Conservation (phyloP, 2,329 filamentous ascomycete genomes). For the Phialophora chinensis region DNA sequence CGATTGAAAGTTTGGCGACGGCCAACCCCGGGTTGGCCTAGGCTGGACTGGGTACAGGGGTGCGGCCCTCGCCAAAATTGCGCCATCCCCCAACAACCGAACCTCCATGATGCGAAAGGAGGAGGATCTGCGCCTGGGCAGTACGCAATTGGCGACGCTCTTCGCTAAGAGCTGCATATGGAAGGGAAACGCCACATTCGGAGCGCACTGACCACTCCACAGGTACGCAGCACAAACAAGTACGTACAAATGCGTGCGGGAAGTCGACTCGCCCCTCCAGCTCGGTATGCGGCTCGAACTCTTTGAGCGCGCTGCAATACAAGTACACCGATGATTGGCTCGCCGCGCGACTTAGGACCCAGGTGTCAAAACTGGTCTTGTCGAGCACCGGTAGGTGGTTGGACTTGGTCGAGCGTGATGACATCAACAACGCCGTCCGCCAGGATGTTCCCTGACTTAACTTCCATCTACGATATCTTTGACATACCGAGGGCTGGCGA, state of each 20-base stretch:
- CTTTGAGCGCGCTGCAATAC: neutral
- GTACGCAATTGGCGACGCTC: neutral
- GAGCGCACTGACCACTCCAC: conserved; percentile 24
- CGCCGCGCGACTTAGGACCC: neutral
- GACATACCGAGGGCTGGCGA: conserved; percentile 6
- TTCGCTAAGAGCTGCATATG: neutral
- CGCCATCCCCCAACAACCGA: conserved; percentile 16
- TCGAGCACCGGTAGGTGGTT: neutral
- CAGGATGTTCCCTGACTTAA: conserved; percentile 6
- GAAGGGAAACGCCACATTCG: conserved; percentile 15
- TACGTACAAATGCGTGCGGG: neutral
- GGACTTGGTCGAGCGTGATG: neutral
- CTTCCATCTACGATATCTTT: neutral
- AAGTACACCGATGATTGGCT: neutral
- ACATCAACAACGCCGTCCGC: conserved; percentile 3
- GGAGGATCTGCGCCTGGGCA: neutral
- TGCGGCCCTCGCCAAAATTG: conserved; percentile 7
- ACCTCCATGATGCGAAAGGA: neutral
- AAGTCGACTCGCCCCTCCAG: conserved; percentile 6
- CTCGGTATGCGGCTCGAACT: conserved; percentile 9
- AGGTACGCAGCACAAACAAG: conserved; percentile 17
- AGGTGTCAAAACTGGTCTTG: neutral
- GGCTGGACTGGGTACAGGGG: neutral
- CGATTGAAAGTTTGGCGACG: neutral
- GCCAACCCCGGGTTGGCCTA: conserved; percentile 25